These are phyloP conservation scores for Aspergillus sp. DNA, from an alignment of 2,329 filamentous ascomycete species.

Conservation along the genomic window DNA sequence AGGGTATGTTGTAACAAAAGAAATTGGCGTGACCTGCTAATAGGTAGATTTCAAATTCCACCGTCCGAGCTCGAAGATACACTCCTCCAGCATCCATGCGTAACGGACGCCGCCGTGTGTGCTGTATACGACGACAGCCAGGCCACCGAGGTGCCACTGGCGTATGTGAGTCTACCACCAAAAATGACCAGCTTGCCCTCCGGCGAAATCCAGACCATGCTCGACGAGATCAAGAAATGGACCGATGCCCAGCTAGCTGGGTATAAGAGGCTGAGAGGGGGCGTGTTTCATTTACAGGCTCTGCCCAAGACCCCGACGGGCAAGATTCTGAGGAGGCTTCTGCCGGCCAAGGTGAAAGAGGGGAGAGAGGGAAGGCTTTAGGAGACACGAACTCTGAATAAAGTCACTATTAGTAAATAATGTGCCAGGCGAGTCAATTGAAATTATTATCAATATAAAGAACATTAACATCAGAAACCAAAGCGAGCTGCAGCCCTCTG, in stretches of 20 bases:
- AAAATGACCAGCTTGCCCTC: not conserved
- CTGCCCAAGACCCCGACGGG: not conserved
- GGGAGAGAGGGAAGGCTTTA: too few species aligned
- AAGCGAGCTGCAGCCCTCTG: not conserved
- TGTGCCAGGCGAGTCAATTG: not conserved
- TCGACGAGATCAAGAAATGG: constrained; percentile 11
- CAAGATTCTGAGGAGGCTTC: not conserved
- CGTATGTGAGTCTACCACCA: constrained; percentile 16
- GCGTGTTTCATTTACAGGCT: constrained; percentile 2
- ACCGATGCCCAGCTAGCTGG: constrained; percentile 19
- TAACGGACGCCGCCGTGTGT: constrained; percentile 22
- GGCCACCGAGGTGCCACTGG: constrained; percentile 23
- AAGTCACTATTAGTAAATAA: not conserved
- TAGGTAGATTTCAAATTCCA: constrained; percentile 21
- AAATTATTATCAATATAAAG: not conserved
- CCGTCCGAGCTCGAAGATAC: constrained; percentile 13
- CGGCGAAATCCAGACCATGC: constrained; percentile 5
- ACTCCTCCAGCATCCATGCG: constrained; percentile 13
- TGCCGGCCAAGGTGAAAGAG: not conserved
- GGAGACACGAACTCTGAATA: too few species aligned
- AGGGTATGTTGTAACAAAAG: constrained; percentile 7
- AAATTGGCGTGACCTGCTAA: not conserved
- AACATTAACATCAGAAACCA: not conserved
- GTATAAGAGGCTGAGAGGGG: constrained; percentile 23
- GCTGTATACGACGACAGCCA: constrained; percentile 22